phyloP scores from a whole-genome alignment of 2,329 filamentous ascomycete species.

The Aureobasidium vineae region DNA sequence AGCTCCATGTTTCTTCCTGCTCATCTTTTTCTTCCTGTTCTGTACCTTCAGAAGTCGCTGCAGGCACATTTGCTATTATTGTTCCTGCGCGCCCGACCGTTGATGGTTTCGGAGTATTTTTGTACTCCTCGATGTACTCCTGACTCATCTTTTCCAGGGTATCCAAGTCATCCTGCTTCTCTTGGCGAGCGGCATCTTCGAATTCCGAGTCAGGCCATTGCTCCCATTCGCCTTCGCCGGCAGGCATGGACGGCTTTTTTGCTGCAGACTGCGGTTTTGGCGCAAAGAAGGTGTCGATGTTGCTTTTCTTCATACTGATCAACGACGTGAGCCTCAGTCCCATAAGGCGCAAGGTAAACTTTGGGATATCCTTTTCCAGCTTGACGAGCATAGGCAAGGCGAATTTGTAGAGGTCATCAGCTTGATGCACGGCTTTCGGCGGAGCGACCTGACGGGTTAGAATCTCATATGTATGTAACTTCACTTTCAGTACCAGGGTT shows the following conservation, averaged over 20 bases:
- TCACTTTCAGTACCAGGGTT: slow-evolving; percentile 90
- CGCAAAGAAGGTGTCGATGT: slow-evolving; percentile 75
- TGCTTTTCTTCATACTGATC: slow-evolving; percentile 77
- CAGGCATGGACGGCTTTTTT: slow-evolving; percentile 31
- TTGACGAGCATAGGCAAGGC: slow-evolving; percentile 80
- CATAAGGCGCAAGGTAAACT: slow-evolving; percentile 78
- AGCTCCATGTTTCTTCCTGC: slow-evolving; percentile 65
- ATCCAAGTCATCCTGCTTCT: slow-evolving; percentile 60
- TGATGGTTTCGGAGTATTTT: slow-evolving; percentile 16
- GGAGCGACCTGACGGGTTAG: slow-evolving; percentile 76
- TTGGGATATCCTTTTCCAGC: slow-evolving; percentile 77
- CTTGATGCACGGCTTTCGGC: slow-evolving; percentile 67
- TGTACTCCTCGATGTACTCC: slow-evolving; percentile 42
- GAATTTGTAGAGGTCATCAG: slow-evolving; percentile 80
- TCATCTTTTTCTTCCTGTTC: slow-evolving; percentile 36
- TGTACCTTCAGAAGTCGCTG: slow-evolving; percentile 23
- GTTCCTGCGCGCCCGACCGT: slow-evolving; percentile 20
- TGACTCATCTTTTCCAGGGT: slow-evolving; percentile 63
- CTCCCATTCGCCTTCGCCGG: slow-evolving; percentile 61
- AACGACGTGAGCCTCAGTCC: slow-evolving; percentile 86
- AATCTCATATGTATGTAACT: slow-evolving; percentile 91
- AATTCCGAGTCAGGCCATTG: slow-evolving; percentile 67
- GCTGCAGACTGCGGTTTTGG: slow-evolving; percentile 43
- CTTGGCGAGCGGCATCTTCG: slow-evolving; percentile 59
- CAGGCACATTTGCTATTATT: slow-evolving; percentile 29